Evolutionary conservation across 108 stramenopile genomes (phyloP).

Genomic region (Craspedostauros australis): DNA sequence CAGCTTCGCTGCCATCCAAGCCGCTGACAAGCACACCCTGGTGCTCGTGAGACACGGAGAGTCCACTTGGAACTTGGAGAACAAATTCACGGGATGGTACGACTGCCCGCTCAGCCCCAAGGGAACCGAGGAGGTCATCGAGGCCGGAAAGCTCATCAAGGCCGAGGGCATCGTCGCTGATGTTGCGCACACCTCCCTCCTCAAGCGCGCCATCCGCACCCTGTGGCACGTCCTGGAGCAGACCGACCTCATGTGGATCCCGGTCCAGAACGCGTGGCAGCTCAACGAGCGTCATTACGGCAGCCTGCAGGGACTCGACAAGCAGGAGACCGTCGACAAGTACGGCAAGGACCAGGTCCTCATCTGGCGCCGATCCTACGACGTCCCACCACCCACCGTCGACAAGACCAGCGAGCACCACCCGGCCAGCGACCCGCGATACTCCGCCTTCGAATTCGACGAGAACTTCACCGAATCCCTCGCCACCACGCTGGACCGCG

Average conservation of each 20-base stretch:
- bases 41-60: slow-evolving; percentile 93
- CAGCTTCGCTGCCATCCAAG: slow-evolving; percentile 30
- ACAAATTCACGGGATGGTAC: slow-evolving; percentile 91
- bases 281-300: slow-evolving; percentile 96
- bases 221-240: slow-evolving; percentile 82
- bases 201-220: slow-evolving; percentile 94
- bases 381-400: slow-evolving; percentile 89
- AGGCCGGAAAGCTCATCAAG: slow-evolving; percentile 77
- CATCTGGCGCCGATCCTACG: slow-evolving; percentile 92
- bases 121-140: slow-evolving; percentile 80
- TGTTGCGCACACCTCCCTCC: slow-evolving; percentile 92
- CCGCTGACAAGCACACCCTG: slow-evolving; percentile 46
- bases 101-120: slow-evolving; percentile 87
- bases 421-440: slow-evolving; percentile 88
- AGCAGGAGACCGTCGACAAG: slow-evolving; percentile 95
- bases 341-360: slow-evolving; percentile 94
- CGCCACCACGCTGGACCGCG: slow-evolving; percentile 84
- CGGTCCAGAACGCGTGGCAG: slow-evolving; percentile 62
- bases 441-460: slow-evolving; percentile 51
- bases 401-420: slow-evolving; percentile 68
- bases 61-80: slow-evolving; percentile 92
- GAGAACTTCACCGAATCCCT: slow-evolving; percentile 78
- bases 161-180: slow-evolving; percentile 73
- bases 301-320: slow-evolving; percentile 93
- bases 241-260: slow-evolving; percentile 89